Evolutionary conservation across 1,284 basidiomycete genomes (phyloP).

Genomic region (Trametes pubescens): DNA sequence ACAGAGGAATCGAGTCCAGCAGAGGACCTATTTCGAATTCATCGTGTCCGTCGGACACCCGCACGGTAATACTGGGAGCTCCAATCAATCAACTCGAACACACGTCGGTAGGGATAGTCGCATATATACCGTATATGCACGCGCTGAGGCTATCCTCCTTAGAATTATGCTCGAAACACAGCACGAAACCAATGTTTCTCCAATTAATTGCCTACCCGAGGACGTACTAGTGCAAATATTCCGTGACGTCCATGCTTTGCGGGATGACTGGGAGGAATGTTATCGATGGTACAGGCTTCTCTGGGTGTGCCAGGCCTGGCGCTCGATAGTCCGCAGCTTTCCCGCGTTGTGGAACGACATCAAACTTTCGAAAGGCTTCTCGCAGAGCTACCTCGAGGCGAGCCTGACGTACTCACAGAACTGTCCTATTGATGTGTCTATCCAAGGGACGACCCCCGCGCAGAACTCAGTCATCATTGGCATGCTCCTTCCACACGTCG

Average conservation of each 20-base stretch:
- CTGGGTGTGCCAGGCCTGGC: background rate
- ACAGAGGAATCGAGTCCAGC: too few species aligned
- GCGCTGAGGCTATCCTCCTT: too few species aligned
- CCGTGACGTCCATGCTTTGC: background rate
- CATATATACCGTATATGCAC: too few species aligned
- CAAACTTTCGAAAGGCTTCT: background rate
- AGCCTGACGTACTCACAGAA: conserved; percentile 7
- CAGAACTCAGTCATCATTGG: background rate
- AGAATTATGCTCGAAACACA: background rate
- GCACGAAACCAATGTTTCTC: background rate
- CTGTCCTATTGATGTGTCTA: background rate
- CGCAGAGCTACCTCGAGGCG: background rate
- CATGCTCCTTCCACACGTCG: background rate
- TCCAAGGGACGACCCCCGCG: background rate
- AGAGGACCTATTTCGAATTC: too few species aligned
- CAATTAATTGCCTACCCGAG: background rate
- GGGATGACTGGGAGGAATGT: background rate
- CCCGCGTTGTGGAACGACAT: conserved; percentile 2
- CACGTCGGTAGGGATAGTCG: too few species aligned
- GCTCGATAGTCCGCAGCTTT: background rate
- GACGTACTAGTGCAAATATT: background rate
- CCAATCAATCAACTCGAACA: too few species aligned
- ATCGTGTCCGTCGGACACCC: too few species aligned
- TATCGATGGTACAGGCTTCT: background rate
- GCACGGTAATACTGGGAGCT: too few species aligned